Conservation (phyloP, 768 basidiomycete species). For the Chalciporus piperatus region DNA sequence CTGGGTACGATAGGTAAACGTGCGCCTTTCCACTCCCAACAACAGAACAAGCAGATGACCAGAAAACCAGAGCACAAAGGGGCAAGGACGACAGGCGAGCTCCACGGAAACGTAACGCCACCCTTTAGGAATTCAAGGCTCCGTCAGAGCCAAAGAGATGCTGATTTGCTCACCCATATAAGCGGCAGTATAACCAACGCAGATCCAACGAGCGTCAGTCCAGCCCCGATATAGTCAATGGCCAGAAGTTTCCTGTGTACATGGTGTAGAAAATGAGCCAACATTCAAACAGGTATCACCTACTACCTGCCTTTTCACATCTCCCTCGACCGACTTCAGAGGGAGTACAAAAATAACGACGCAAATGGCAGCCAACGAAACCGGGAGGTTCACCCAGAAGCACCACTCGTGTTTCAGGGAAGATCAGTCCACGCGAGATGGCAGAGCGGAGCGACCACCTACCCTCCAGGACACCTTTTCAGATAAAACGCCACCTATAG, state of each 20-base stretch:
- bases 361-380: constrained; percentile 50
- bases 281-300: too few species aligned
- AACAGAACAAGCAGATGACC: constrained; percentile 55
- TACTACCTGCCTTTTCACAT: constrained; percentile 45
- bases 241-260: constrained; percentile 54
- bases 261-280: background rate
- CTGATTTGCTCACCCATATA: constrained; percentile 51
- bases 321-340: constrained; percentile 63
- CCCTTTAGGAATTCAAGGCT: constrained; percentile 39
- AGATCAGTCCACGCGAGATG: background rate
- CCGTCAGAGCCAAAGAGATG: too few species aligned
- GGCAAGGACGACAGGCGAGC: constrained; percentile 59
- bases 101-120: constrained; percentile 72
- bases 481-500: constrained; percentile 63
- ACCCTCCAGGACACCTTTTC: constrained; percentile 64
- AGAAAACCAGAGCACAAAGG: constrained; percentile 55
- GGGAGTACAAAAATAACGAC: constrained; percentile 64
- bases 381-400: constrained; percentile 69
- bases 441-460: constrained; percentile 16
- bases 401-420: constrained; percentile 49
- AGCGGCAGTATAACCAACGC: constrained; percentile 65
- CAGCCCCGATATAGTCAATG: constrained; percentile 61
- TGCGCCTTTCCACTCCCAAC: constrained; percentile 74
- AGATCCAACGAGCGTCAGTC: constrained; percentile 58
- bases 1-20: constrained; percentile 71